Evolutionary conservation across 164 flowering plant genomes (phyloP).

Genomic region (Aristolochia californica): DNA sequence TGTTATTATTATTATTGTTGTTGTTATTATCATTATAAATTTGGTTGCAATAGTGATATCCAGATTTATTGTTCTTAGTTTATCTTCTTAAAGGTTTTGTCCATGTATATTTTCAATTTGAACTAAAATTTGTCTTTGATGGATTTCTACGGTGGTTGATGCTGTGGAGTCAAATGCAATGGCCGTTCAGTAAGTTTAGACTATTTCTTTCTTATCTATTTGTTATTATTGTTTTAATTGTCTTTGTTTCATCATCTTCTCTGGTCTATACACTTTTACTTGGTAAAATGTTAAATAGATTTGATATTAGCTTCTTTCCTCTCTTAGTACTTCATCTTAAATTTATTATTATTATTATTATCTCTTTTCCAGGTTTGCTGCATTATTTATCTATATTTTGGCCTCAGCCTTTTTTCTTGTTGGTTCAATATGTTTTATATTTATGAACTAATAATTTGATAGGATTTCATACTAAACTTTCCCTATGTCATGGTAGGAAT

Average conservation of each 20-base stretch:
- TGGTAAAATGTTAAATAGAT: too few species aligned
- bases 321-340: too few species aligned
- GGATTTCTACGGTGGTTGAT: constrained; percentile 9
- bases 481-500: constrained; percentile 28
- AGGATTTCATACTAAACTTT: not conserved
- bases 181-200: constrained; percentile 9
- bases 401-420: not conserved
- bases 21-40: too few species aligned
- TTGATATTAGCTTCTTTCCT: too few species aligned
- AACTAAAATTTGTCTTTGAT: not conserved
- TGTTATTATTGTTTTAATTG: not conserved
- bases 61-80: too few species aligned
- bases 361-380: not conserved
- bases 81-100: too few species aligned
- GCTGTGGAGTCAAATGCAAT: constrained; percentile 11
- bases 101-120: not conserved
- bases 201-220: not conserved
- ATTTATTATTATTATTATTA: not conserved
- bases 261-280: too few species aligned
- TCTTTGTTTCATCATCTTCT: too few species aligned
- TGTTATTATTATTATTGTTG: too few species aligned
- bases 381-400: too few species aligned
- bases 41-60: too few species aligned
- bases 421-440: not conserved
- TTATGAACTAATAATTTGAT: too few species aligned